phyloP scores from a whole-genome alignment of 495 filamentous ascomycete genomes.

The Podospora pseudopauciseta region DNA sequence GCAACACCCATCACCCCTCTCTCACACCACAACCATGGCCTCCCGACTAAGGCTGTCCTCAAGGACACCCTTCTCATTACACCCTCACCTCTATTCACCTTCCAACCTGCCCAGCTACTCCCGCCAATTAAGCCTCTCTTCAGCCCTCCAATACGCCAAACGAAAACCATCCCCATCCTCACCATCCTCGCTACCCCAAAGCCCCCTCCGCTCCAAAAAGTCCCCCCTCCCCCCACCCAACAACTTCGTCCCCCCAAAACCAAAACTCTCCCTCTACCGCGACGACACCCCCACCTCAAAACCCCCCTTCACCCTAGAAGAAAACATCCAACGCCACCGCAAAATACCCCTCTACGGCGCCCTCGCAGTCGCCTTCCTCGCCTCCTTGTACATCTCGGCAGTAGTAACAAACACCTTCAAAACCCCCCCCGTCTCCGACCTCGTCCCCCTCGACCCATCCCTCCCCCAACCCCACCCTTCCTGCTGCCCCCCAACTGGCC shows the following conservation, averaged over 20 bases:
- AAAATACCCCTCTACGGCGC: slow-evolving; percentile 13
- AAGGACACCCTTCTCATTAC: slow-evolving; percentile 3
- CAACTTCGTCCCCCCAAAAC: background rate
- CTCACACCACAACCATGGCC: slow-evolving; percentile 16
- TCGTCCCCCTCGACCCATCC: background rate
- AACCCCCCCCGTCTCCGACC: slow-evolving; percentile 6
- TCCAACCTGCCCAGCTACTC: background rate
- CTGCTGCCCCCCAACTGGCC: slow-evolving; percentile 17
- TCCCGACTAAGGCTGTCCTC: slow-evolving; percentile 8
- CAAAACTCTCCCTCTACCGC: background rate
- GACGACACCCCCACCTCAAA: background rate
- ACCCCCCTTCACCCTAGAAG: background rate
- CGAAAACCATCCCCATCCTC: background rate
- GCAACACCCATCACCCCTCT: background rate
- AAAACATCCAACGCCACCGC: background rate
- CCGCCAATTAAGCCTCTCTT: background rate
- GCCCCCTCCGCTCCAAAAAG: too few species aligned
- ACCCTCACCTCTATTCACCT: background rate
- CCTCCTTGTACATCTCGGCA: slow-evolving; percentile 32
- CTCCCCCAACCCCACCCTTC: background rate
- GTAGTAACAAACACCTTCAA: slow-evolving; percentile 30
- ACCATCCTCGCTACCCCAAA: too few species aligned
- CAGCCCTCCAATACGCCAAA: background rate
- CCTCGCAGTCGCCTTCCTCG: slow-evolving; percentile 23
- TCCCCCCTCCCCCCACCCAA: too few species aligned